Evolutionary conservation across 2,329 filamentous ascomycete species (phyloP).

Genomic region (Monilinia vaccinii-corymbosi): DNA sequence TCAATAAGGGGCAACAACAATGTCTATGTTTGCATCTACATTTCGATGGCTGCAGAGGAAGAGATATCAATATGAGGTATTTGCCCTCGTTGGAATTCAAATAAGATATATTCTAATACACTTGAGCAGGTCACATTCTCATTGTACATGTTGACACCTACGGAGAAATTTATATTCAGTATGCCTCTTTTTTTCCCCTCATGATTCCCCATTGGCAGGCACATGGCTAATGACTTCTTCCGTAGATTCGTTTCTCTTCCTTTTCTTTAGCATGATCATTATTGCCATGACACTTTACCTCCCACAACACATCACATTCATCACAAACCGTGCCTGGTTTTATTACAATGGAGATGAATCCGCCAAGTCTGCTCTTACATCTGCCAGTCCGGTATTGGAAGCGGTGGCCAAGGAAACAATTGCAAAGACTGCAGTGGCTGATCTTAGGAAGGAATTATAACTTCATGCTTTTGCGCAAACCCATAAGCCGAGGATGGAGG

Average conservation of each 20-base stretch:
- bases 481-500: neutral
- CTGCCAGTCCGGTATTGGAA: slow-evolving; percentile 17
- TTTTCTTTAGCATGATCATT: slow-evolving; percentile 75
- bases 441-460: slow-evolving; percentile 24
- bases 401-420: slow-evolving; percentile 24
- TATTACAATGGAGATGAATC: slow-evolving; percentile 80
- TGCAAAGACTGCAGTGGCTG: slow-evolving; percentile 14
- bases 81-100: neutral
- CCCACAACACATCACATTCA: slow-evolving; percentile 76
- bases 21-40: slow-evolving; percentile 34
- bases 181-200: slow-evolving; percentile 31
- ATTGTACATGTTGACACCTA: slow-evolving; percentile 93
- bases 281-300: slow-evolving; percentile 89
- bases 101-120: slow-evolving; percentile 38
- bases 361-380: slow-evolving; percentile 23
- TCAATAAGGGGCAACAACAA: slow-evolving; percentile 15
- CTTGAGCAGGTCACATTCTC: slow-evolving; percentile 94
- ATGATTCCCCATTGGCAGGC: neutral
- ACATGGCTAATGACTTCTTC: slow-evolving; percentile 3
- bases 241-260: slow-evolving; percentile 82
- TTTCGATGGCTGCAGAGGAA: slow-evolving; percentile 88
- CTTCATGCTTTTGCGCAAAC: neutral
- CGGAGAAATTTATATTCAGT: slow-evolving; percentile 98
- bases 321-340: slow-evolving; percentile 82
- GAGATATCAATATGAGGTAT: slow-evolving; percentile 84